Evolutionary conservation across 371 early-diverging fungal species (phyloP), one percentile per base, ranked within the genome.

Genomic region (Mucor velutinosus): DNA sequence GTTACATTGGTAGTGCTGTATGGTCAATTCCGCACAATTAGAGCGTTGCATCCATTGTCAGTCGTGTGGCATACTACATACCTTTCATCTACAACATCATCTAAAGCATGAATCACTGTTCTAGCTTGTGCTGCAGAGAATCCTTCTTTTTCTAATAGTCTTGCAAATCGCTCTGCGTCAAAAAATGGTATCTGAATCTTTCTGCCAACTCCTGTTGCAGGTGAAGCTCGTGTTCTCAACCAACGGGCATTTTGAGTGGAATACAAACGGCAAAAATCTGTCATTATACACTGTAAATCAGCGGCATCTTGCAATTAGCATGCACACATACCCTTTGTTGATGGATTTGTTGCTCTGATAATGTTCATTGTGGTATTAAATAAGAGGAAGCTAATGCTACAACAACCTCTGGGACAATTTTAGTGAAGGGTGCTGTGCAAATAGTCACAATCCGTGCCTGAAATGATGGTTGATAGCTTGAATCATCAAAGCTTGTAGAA

Each of bases 81-180:
- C 94, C 92, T 93, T 67, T 95, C 94, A 17, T 84, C 76, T 0
- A 95, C 86, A 0, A 94, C 94, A 64, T 94, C 90, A 21, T 87
- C 77, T 11, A 95, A 73, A 0, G 92, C 87, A 47, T 78, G 76
- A 80, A 95, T 91, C n/a, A 94, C 87, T 3, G 93, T 90, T 67
- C 86, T 91, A 0, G 95, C 84, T 64, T 92, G 91, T 55, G 86
- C 83, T 21, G 86, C 66, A 10, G 86, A 76, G 72, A 95, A 95
- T 0, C 95, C 94, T 58, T 94, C 90, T 6, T 78, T 75, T 69
- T 94, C 92, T 19, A 95, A 79, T 47, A 88, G 80, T 64, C 85
- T 85, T 32, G 89, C 90, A 64, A 96, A 91, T 58, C 86, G 77
- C 69, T 91, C 89, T 11, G 92, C 90, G 71, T 94, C 93, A 77